These are phyloP conservation scores for Diddensiella caesifluorescens DNA, from an alignment of 805 yeast species.

Conservation along the genomic window DNA sequence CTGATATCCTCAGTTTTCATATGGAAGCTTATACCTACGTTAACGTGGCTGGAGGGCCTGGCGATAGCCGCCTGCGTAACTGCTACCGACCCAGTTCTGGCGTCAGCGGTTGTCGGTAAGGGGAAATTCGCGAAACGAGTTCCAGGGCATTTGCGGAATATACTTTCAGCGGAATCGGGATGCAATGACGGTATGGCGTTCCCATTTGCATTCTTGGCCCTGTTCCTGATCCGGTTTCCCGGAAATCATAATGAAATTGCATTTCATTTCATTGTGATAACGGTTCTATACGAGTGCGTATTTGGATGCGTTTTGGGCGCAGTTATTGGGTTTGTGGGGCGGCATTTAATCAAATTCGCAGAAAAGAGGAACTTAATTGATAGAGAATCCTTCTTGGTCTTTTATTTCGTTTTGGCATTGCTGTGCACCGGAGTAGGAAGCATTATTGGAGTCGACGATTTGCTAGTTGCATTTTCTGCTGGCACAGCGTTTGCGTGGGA, in stretches of 20 bases:
- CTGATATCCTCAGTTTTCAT: constrained; percentile 71
- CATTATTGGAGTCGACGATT: constrained; percentile 81
- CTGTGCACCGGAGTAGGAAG: constrained; percentile 88
- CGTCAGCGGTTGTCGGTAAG: constrained; percentile 92
- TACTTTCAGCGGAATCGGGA: constrained; percentile 80
- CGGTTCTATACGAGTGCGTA: constrained; percentile 74
- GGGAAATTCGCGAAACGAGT: constrained; percentile 88
- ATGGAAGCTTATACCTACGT: constrained; percentile 69
- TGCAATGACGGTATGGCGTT: constrained; percentile 96
- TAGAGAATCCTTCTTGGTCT: constrained; percentile 81
- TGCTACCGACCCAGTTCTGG: constrained; percentile 92
- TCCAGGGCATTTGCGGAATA: constrained; percentile 84
- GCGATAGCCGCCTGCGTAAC: constrained; percentile 83
- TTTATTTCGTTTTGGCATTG: constrained; percentile 74
- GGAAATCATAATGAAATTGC: constrained; percentile 65
- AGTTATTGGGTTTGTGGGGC: constrained; percentile 62
- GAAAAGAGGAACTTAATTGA: constrained; percentile 67
- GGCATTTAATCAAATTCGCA: constrained; percentile 69
- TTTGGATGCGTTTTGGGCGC: constrained; percentile 75
- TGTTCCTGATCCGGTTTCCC: constrained; percentile 60
- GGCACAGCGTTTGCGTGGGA: constrained; percentile 95
- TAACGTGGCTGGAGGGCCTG: constrained; percentile 65
- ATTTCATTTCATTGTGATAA: constrained; percentile 72
- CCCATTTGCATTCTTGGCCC: constrained; percentile 71
- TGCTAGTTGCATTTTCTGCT: constrained; percentile 83